Evolutionary conservation across 352 stramenopile genomes (phyloP), one percentile per base, ranked within the genome.

Genomic region (Globisporangium polare): DNA sequence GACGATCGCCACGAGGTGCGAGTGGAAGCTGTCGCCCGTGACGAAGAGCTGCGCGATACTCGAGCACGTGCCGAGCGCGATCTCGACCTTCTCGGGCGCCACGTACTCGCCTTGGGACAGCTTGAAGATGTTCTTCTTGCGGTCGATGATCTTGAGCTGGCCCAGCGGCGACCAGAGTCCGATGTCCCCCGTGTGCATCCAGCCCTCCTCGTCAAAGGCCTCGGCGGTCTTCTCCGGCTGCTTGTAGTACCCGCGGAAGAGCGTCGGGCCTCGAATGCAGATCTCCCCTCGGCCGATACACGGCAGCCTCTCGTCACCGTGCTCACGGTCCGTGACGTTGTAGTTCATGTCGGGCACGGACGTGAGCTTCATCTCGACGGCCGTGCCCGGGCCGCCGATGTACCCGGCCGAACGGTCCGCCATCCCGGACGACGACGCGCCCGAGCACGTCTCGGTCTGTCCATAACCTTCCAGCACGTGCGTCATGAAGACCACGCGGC

Each of bases 281-380:
- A 92, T 80, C 66, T 92, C 80, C 9, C 83, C 83, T 12, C 83
- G 66, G 0, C 80, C 78, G 24, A 88, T 57, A 46, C 78, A 86
- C 26, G 74, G 50, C 29, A 77, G 49, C 15, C 49, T 51, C 7
- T 68, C 62, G 37, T 83, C 72, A 46, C 73, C 80, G 43, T 87
- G 80, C 29, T 71, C 65, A 7, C 78, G 55, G 69, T 97, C 90
- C 0, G 74, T 78, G 62, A 83, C 88, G 33, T 90, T 76, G 76
- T 99, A 99, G 49, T 90, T 90, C 96, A 99, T 99, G 54, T 99
- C 96, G 0, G 92, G 90, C n/a, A 99, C 94, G 51, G 98, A 93
- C 37, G 90, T 88, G 22, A 99, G 85, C 29, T 94, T 92, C 66
- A 99, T 86, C 73, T 99, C 95, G 12, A 76, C 75, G 27, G 74